Base-by-base conservation (phyloP, 768 basidiomycete species). In the Boletus subparvulus region DNA sequence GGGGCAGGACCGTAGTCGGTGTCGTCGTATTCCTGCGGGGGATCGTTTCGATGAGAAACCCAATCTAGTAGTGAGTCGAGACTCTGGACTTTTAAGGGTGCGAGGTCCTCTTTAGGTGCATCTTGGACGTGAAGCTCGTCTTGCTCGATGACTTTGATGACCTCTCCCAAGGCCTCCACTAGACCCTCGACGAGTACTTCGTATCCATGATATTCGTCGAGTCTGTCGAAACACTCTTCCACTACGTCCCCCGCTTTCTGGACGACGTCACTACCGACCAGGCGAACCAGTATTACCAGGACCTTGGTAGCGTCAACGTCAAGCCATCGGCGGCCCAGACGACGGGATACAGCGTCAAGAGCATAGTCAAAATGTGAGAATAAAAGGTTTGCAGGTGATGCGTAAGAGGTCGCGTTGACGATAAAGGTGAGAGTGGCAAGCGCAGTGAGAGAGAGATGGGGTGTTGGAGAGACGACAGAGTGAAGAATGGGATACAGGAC, bases 331-430 rank as follows among this genome's bases (percentile, higher is more conserved):
- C 84, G 82, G 12, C 87, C 86, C 26, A 99, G 80, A 28, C 90
- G 83, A 21, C 92, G 87, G 3, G 93, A 91, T 16, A 96, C 87
- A 3, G 90, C 84, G 63, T 98, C 94, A 53, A 99, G 83, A 10
- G 93, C 89, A 67, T 99, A 98, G 73, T 99, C 96, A 62, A 96
- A 96, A 71, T 99, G 97, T 21, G 95, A 88, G 39, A 98, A 80
- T 6, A 99, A 78, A 28, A 98, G 78, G 65, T 95, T 95, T 43
- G 87, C 84, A 0, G 92, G 81, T 4, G 92, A 90, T n/a, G 94
- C 93, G 64, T 94, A 95, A 5, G 89, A 92, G 3, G 88, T 85
- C 51, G 83, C 78, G n/a, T 78, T 74, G 8, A 94, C 80, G 35
- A 96, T 81, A 56, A 80, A 85, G 56, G 81, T 71, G 52, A 99